Evolutionary conservation across 2,329 filamentous ascomycete species (phyloP), one percentile per base, ranked within the genome.

Genomic region (Fragosphaeria purpurea): DNA sequence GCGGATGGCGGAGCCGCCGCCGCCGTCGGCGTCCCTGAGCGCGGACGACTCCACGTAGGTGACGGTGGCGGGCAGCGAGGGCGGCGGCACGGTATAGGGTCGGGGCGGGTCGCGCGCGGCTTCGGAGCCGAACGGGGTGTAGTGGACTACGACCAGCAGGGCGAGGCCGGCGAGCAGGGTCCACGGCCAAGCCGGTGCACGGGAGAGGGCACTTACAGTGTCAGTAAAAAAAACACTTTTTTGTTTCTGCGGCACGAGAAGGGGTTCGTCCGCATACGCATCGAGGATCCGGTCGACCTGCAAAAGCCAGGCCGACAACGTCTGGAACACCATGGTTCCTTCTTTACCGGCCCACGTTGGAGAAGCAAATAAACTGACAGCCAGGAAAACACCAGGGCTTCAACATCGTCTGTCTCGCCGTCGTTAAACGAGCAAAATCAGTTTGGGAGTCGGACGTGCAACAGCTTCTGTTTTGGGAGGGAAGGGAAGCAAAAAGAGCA

Each of bases 1-100:
- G 68, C 88, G 86, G 53, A 94, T 83, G 7, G 82, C 77, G 1
- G 77, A 76, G 40, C 80, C 83, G 7, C 82, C 77, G 1, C 77
- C 76, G 40, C 80, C 81, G 12, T 80, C 82, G 1, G 79, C 64
- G n/a, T 79, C 64, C 75, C 80, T 43, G 32, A 56, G 48, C 13
- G 44, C 38, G 10, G 52, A 41, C 48, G 42, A 9, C n/a, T 48
- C 49, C 11, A 54, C 41, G 41, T 52, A 52, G 57, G 74, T 72
- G 46, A 75, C 71, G 50, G 77, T 73, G 63, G 74, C 70, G 48
- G 80, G 79, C 56, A 77, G 66, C 63, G 79, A 77, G n/a, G 85
- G 83, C 41, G 75, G 60, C 5, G 79, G 73, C 34, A 88, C 75
- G 44, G 66, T 67, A 67, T 86, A 89, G 37, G 69, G 70, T 41